A percentile compares a stretch with the other conserved stretches of the same genome.
Conservation (phyloP, 352 stramenopile genomes). For the Pythium rhizo-oryzae region DNA sequence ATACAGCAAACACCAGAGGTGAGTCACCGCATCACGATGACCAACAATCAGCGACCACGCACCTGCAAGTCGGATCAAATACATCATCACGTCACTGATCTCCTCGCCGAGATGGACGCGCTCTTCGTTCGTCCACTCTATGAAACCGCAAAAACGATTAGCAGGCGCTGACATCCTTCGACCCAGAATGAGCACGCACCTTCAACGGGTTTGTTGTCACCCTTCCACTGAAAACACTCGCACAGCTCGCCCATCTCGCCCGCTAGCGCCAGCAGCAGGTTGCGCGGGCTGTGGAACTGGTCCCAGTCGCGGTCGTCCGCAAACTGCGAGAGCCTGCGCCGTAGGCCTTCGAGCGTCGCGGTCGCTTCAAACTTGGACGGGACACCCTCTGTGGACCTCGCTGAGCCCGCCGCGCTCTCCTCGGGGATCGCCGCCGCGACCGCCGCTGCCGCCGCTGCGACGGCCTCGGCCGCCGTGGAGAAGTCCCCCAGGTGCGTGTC, state of each 20-base stretch:
- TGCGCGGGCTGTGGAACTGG: slow-evolving; percentile 78
- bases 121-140: slow-evolving; percentile 78
- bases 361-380: slow-evolving; percentile 28
- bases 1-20: not conserved
- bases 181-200: slow-evolving; percentile 33
- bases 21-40: not conserved
- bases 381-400: not conserved
- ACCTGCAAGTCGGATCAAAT: slow-evolving; percentile 94
- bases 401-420: not conserved
- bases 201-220: slow-evolving; percentile 73
- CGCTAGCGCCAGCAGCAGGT: slow-evolving; percentile 93
- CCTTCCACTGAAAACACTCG: slow-evolving; percentile 96
- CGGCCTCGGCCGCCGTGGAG: slow-evolving; percentile 27
- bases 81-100: slow-evolving; percentile 97
- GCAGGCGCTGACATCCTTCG: too few relatives aligned
- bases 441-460: slow-evolving; percentile 27
- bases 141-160: not conserved
- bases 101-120: slow-evolving; percentile 94
- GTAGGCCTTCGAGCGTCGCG: slow-evolving; percentile 36
- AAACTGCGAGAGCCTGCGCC: slow-evolving; percentile 36
- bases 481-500: slow-evolving; percentile 57
- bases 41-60: not conserved
- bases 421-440: slow-evolving; percentile 10
- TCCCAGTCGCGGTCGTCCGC: slow-evolving; percentile 40
- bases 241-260: slow-evolving; percentile 96